Percentiles rank a stretch among this genome's conserved stretches.
phyloP scores from a whole-genome alignment of 1,284 basidiomycete genomes.

The Phylloporus sp. region DNA sequence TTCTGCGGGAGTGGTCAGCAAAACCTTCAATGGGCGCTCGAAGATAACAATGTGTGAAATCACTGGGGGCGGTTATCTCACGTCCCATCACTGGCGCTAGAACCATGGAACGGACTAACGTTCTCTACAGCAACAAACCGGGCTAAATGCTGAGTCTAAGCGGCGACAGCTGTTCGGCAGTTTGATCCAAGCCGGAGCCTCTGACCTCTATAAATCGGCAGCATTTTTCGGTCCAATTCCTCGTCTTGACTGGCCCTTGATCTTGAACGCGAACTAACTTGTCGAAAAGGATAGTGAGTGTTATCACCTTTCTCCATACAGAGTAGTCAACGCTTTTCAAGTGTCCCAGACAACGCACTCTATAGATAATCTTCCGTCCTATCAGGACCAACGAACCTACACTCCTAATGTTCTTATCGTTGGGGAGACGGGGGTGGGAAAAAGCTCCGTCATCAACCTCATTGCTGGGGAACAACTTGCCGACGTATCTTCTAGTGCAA shows the following conservation, averaged over 20 bases:
- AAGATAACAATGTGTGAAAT: not conserved
- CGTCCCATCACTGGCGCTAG: constrained; percentile 10
- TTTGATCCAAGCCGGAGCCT: not conserved
- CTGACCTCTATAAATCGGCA: too few relatives aligned
- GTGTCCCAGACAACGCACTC: constrained; percentile 8
- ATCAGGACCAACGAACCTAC: constrained; percentile 15
- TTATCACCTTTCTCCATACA: constrained; percentile 1
- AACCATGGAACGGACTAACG: constrained; percentile 12
- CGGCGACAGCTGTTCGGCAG: not conserved
- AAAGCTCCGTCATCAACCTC: constrained; percentile 35
- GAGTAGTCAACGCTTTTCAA: too few relatives aligned
- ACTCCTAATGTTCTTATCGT: constrained; percentile 35
- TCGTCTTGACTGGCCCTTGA: too few relatives aligned
- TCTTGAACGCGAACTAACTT: too few relatives aligned
- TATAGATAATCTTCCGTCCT: constrained; percentile 23
- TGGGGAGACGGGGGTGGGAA: constrained; percentile 32
- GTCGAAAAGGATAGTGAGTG: too few relatives aligned
- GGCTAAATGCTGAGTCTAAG: not conserved
- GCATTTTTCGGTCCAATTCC: too few relatives aligned
- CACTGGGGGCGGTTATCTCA: not conserved
- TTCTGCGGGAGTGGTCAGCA: not conserved
- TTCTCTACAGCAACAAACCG: constrained; percentile 1
- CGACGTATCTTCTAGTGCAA: constrained; percentile 30
- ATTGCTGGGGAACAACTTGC: constrained; percentile 27
- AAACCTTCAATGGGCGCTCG: constrained; percentile 4